Base-by-base conservation (phyloP, 768 basidiomycete species). In the Cyclocybe aegerita region DNA sequence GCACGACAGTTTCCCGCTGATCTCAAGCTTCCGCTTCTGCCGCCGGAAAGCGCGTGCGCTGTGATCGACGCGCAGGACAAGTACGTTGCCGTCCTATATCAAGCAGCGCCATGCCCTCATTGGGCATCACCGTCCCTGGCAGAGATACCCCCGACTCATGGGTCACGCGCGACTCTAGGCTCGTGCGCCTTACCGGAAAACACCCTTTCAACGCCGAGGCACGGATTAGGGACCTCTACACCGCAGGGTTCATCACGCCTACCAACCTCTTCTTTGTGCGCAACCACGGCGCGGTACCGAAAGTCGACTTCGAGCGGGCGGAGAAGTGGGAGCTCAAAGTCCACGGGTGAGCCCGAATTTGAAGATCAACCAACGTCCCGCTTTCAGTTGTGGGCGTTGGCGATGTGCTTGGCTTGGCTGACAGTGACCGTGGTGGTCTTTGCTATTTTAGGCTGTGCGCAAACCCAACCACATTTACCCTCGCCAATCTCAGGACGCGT, bases 171-270 rank as follows among this genome's bases (percentile, higher is more conserved):
- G 70, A 73, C 55, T 50, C 58, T 17, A 56, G 62, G 12, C 70
- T 82, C 39, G 65, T 83, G 16, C 73, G 79, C 2, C 57, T 83
- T 45, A 85, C 82, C 4, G 80, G 80, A 17, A 75, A 78, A 53
- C 84, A 84, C 60, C 84, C 84, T 0, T 82, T 84, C 71, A 86
- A 85, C 61, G 56, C 64, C 30, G 84, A 85, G 59, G 69, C 80
- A 0, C 68, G 60, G 14, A 65, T 84, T 11, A 63, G 65, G n/a
- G 65, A 64, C 16, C 65, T 83, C 4, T 79, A 76, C 53, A 51
- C 65, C 3, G 51, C 72, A 54, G 82, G 82, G 9, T 84, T 84
- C 62, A 54, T 84, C 47, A 84, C 82, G 0, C 77, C 82, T 0
- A 70, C 70, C 44, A 69, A 73, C 51, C 68, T 81, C 7, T 79